Conservation (phyloP, 306 rosid genomes). For the Styphnolobium japonicum region DNA sequence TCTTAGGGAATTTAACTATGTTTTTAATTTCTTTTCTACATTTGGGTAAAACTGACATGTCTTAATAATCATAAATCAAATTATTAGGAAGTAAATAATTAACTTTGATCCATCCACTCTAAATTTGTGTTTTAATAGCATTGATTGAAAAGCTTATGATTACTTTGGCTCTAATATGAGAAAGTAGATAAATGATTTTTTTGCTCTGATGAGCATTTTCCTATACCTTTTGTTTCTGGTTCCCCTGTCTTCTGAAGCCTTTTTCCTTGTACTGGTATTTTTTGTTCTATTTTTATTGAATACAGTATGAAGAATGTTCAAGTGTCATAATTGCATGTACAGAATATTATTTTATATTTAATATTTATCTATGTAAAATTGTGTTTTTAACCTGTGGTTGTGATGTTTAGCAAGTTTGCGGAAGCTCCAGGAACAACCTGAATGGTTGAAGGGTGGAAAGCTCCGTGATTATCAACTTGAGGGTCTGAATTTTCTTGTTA, state of each 20-base stretch:
- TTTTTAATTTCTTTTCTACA: not conserved
- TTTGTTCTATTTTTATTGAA: not conserved
- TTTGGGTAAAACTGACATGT: not conserved
- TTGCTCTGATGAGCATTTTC: not conserved
- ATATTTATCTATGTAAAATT: not conserved
- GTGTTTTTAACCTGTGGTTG: slow-evolving; percentile 24
- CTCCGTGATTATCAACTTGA: slow-evolving; percentile 99
- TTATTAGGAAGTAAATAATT: not conserved
- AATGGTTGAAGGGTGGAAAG: slow-evolving; percentile 97
- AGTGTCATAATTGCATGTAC: not conserved
- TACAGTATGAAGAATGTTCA: not conserved
- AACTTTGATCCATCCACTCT: not conserved
- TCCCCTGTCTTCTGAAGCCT: not conserved
- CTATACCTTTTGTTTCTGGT: not conserved
- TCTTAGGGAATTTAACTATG: not conserved
- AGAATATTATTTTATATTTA: not conserved
- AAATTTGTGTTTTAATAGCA: not conserved
- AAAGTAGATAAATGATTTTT: not conserved
- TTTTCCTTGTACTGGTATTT: not conserved
- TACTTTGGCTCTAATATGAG: not conserved
- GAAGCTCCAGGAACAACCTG: slow-evolving; percentile 97
- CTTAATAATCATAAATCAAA: not conserved
- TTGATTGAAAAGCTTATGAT: not conserved
- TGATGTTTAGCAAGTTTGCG: slow-evolving; percentile 83
- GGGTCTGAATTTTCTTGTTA: slow-evolving; percentile 99